These are phyloP conservation scores for Claviceps sorghi DNA, from an alignment of 2,329 filamentous ascomycete genomes.

Conservation along the genomic window DNA sequence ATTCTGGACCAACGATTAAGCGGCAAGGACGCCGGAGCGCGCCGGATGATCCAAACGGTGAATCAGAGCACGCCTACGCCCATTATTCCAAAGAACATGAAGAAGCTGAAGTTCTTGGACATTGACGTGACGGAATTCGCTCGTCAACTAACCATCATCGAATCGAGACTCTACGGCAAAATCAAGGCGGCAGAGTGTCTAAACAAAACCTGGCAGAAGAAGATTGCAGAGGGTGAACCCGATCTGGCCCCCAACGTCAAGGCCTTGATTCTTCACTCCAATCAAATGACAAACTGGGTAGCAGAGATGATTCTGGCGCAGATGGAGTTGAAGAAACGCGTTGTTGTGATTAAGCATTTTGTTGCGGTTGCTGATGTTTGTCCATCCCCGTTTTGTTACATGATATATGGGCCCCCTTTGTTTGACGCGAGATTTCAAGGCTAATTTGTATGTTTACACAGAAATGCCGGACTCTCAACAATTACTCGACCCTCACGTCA, in stretches of 20 bases:
- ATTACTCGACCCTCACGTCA: conserved; percentile 92
- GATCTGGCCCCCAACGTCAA: conserved; percentile 92
- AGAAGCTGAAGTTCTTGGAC: conserved; percentile 95
- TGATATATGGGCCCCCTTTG: too few relatives aligned
- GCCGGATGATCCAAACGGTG: conserved; percentile 74
- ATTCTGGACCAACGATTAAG: conserved; percentile 78
- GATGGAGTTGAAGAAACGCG: conserved; percentile 84
- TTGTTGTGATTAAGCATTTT: conserved; percentile 97
- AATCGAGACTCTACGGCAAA: conserved; percentile 86
- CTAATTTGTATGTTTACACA: conserved; percentile 20
- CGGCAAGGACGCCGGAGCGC: conserved; percentile 75
- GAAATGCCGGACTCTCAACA: conserved; percentile 91
- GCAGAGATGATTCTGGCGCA: conserved; percentile 97
- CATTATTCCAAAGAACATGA: conserved; percentile 98
- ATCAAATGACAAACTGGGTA: conserved; percentile 98
- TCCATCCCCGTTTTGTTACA: conserved; percentile 10
- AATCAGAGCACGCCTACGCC: conserved; percentile 70
- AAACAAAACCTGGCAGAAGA: conserved; percentile 99
- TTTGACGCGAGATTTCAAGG: conserved; percentile 3
- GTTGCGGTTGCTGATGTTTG: conserved; percentile 87
- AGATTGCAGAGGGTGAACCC: conserved; percentile 63
- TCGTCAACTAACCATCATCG: conserved; percentile 92
- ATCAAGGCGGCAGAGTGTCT: conserved; percentile 92
- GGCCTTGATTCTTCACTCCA: conserved; percentile 90
- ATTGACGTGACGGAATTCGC: conserved; percentile 94